Evolutionary conservation across 441 rosid genomes (phyloP).

Genomic region (Erodium trifolium): DNA sequence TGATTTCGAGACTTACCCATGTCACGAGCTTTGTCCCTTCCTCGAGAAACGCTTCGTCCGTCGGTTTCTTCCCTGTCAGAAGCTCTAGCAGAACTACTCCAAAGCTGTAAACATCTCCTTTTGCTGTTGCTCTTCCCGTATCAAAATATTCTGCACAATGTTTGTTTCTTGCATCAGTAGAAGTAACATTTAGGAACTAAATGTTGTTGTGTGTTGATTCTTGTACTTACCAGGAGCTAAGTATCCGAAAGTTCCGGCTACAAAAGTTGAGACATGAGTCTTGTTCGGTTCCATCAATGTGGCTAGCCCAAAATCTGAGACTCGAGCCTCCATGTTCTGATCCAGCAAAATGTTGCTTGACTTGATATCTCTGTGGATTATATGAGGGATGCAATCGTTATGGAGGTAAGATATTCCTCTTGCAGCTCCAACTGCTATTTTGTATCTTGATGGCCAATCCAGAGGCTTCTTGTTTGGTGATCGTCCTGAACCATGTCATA

Average conservation of each 20-base stretch:
- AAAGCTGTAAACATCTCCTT: constrained; percentile 85
- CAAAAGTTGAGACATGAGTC: constrained; percentile 75
- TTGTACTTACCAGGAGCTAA: constrained; percentile 59
- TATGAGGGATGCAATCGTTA: constrained; percentile 82
- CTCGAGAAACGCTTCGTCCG: constrained; percentile 68
- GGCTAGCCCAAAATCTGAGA: constrained; percentile 81
- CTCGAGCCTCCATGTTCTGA: constrained; percentile 71
- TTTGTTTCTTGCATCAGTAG: constrained; percentile 1
- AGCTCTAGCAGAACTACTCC: constrained; percentile 79
- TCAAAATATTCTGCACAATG: constrained; percentile 62
- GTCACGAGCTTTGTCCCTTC: constrained; percentile 86
- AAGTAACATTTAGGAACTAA: neutral
- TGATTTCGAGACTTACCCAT: constrained; percentile 44
- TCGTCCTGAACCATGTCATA: constrained; percentile 34
- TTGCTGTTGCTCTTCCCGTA: constrained; percentile 65
- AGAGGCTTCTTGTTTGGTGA: constrained; percentile 29
- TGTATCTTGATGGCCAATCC: constrained; percentile 63
- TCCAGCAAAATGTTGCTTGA: constrained; percentile 75
- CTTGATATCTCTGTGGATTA: constrained; percentile 83
- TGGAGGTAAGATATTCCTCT: constrained; percentile 87
- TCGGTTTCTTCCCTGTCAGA: constrained; percentile 65
- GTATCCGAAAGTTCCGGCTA: constrained; percentile 86
- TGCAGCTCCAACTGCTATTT: constrained; percentile 71
- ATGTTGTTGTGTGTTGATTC: neutral
- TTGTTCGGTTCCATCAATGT: constrained; percentile 72